Base-by-base conservation (phyloP, 2,329 filamentous ascomycete genomes). In the Venturiaceae sp. region DNA sequence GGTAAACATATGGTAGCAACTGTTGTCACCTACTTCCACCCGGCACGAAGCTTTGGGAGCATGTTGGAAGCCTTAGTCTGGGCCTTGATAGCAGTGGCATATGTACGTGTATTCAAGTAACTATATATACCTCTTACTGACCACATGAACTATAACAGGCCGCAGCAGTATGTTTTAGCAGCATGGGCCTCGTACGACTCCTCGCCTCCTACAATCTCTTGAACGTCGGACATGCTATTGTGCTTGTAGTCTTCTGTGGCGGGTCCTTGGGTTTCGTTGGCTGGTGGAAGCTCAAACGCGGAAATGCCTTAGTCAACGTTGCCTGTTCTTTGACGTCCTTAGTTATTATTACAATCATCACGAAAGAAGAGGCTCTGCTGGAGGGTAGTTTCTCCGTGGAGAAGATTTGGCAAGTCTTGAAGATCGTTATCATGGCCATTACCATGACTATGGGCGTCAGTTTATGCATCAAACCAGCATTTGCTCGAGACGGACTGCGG, bases 1-100 rank as follows among this genome's bases (percentile, higher is more conserved):
- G 90, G 90, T 55, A 96, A 96, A 69, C 92, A 96, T 72, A 86
- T 96, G 67, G 90, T 96, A 55, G 91, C 91, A 33, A 96, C 92
- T 2, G 84, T 96, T 60, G 95, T 90, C 0, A 92, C 96, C 11
- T 97, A 96, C 68, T 97, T 96, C 67, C 91, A 96, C 70, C 91
- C 92, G 4, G 89, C 90, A 5, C 81, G 92, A 60, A 90, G 90
- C 19, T 83, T 86, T 28, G 92, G 92, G 0, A 94, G 88, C 63
- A 96, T 96, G 90, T 81, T 90, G 60, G 89, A 96, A 72, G 92
- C 91, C 3, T 82, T 87, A 11, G 74, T 92, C 34, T 84, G 94
- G 60, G 89, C 90, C 5, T 74, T 88, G 37, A 77, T 87, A 34
- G 92, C 91, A 1, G 89, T 96, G 61, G 72, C 85, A 37, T 97